Evolutionary conservation across 306 rosid species (phyloP), one percentile per base, ranked within the genome.

Genomic region (Betula pendula): DNA sequence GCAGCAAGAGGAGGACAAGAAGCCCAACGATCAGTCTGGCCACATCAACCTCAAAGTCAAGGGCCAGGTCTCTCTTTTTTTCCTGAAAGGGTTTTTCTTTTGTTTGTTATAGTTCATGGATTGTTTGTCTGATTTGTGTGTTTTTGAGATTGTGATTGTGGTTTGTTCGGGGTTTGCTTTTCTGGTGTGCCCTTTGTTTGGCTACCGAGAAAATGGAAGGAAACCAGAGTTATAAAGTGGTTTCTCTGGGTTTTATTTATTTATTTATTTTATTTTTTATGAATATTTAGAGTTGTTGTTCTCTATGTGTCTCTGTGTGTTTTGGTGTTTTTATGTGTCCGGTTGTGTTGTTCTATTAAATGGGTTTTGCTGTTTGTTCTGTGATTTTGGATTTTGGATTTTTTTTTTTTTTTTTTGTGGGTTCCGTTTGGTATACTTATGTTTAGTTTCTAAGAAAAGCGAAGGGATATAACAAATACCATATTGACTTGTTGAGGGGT

Each of bases 31-130:
- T 75, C 91, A 87, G 74, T 24, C 81, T 0, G 86, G 84, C 12
- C 93, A 88, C 84, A 90, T 92, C 88, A 86, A 89, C 56, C 81
- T 92, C 71, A 92, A 90, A 81, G 97, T 92, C 77, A 90, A 90
- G 76, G 90, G 96, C 63, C 96, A 92, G 96, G 97, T 92, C 79
- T 70, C 42, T 74, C 45, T 79, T 20, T 3, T 29, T 29, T 29
- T 29, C 33, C 1, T 38, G 42, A 38, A 38, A 12, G 2, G 33
- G 10, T 22, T 14, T 66, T 1, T 67, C 15, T 25, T 49, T n/a
- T 42, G 63, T 2, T 50, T 17, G 56, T 50, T 50, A 50, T 19
- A 6, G 56, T 50, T 20, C 33, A 0, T 20, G 0, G 1, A 15
- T 6, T 42, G 11, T 45, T 56, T 45, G 16, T 25, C n/a, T 74